Percentiles rank a stretch among this genome's conserved stretches.
phyloP scores from a whole-genome alignment of 441 rosid species.

The Hura crepitans region DNA sequence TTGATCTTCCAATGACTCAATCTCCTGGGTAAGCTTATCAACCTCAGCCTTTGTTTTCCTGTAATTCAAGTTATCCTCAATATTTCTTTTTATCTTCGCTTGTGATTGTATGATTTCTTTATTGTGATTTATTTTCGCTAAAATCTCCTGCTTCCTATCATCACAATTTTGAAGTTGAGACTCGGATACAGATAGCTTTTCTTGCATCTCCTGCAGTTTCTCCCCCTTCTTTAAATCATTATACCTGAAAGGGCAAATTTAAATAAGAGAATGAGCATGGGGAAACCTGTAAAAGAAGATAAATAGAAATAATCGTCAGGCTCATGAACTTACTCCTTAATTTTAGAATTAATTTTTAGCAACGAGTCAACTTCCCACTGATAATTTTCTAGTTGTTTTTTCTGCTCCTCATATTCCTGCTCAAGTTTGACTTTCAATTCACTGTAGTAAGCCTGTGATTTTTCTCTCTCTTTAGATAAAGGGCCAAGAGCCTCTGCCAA shows the following conservation, averaged over 20 bases:
- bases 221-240: conserved; percentile 65
- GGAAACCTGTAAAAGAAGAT: conserved; percentile 17
- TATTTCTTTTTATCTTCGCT: conserved; percentile 70
- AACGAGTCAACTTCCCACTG: conserved; percentile 64
- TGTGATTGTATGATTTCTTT: conserved; percentile 62
- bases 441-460: conserved; percentile 47
- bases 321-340: conserved; percentile 65
- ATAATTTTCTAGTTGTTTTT: conserved; percentile 54
- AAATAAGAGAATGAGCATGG: conserved; percentile 26
- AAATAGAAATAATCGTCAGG: conserved; percentile 16
- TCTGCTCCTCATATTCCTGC: conserved; percentile 65
- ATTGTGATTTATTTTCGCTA: conserved; percentile 55
- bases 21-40: conserved; percentile 61
- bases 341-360: conserved; percentile 46
- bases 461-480: conserved; percentile 69
- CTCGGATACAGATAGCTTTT: conserved; percentile 57
- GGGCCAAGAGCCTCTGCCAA: conserved; percentile 68
- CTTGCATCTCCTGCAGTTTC: conserved; percentile 63
- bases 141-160: conserved; percentile 53
- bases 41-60: conserved; percentile 83
- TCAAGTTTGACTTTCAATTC: conserved; percentile 60
- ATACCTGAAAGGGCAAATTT: conserved; percentile 54
- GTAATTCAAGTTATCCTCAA: conserved; percentile 94
- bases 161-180: conserved; percentile 66
- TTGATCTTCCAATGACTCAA: conserved; percentile 74